These are phyloP conservation scores for Baeospora myosura DNA, from an alignment of 1,284 basidiomycete species.

Conservation along the genomic window DNA sequence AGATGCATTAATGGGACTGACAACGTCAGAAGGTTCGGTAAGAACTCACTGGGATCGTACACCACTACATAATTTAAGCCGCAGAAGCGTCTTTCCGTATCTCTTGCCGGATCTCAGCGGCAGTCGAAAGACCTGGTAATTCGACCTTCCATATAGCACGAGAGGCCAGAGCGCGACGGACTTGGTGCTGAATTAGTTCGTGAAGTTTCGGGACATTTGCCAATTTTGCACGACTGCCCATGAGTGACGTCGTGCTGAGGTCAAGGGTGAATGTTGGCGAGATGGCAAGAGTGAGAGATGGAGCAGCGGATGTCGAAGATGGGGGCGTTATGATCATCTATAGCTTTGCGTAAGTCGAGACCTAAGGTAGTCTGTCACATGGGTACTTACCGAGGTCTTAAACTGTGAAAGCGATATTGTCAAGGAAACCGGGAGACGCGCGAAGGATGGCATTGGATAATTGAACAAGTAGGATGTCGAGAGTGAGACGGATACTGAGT, in stretches of 20 bases:
- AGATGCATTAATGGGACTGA: too few species aligned
- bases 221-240: constrained; percentile 78
- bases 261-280: constrained; percentile 62
- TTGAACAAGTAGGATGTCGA: constrained; percentile 80
- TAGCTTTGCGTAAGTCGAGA: constrained; percentile 5
- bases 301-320: constrained; percentile 36
- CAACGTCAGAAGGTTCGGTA: background rate
- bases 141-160: constrained; percentile 62
- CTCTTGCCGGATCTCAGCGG: constrained; percentile 35
- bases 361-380: constrained; percentile 3
- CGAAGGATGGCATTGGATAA: constrained; percentile 73
- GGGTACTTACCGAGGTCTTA: constrained; percentile 50
- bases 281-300: constrained; percentile 52
- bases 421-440: constrained; percentile 71
- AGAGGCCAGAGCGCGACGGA: constrained; percentile 50
- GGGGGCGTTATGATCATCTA: constrained; percentile 49
- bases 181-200: constrained; percentile 72
- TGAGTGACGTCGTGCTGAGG: constrained; percentile 66
- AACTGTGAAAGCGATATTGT: constrained; percentile 74
- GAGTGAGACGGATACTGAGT: constrained; percentile 66
- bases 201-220: constrained; percentile 80
- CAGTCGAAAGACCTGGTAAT: constrained; percentile 54
- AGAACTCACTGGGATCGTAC: background rate
- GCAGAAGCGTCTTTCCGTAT: too few species aligned
- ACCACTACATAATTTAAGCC: too few species aligned